Percentiles rank a stretch among this genome's conserved stretches.
These are phyloP conservation scores for Tubosaeta sp. DNA, from an alignment of 768 basidiomycete species.

Conservation along the genomic window DNA sequence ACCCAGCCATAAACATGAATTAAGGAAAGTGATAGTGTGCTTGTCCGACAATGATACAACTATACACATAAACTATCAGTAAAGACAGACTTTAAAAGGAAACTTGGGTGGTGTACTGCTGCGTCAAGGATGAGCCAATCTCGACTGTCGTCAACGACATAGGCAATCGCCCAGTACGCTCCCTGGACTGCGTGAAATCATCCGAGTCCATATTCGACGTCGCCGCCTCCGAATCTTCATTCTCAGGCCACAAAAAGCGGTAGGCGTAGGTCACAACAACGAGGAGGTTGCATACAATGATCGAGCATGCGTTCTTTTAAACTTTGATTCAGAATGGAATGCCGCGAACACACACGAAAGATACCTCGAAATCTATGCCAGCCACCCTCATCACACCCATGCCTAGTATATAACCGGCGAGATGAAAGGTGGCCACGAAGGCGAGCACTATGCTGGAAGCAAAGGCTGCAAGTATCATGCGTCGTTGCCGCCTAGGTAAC, in stretches of 20 bases:
- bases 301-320: constrained; percentile 4
- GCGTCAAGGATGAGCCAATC: not conserved
- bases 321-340: not conserved
- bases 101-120: not conserved
- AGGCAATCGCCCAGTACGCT: not conserved
- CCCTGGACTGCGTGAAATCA: constrained; percentile 1
- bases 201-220: constrained; percentile 3
- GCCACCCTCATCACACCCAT: not conserved
- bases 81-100: too few relatives aligned
- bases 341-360: not conserved
- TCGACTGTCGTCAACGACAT: not conserved
- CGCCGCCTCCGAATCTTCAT: not conserved
- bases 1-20: too few relatives aligned
- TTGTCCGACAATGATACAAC: too few relatives aligned
- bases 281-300: constrained; percentile 16
- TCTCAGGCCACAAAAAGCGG: constrained; percentile 1
- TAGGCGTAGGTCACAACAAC: constrained; percentile 16
- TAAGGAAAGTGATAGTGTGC: too few relatives aligned
- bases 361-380: constrained; percentile 8
- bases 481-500: too few relatives aligned
- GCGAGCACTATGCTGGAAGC: too few relatives aligned
- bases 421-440: too few relatives aligned
- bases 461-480: too few relatives aligned
- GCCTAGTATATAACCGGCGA: too few relatives aligned
- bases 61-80: too few relatives aligned